phyloP scores from a whole-genome alignment of 306 rosid genomes.

The Malus domestica region ASM211411v1 NC_041803.1:22887001-22887500 shows the following conservation, averaged over 20 bases:
- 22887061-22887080: too few species aligned
- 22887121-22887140: not conserved
- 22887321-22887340: not conserved
- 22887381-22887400: too few species aligned
- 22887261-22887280: constrained; percentile 63
- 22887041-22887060: too few species aligned
- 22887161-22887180: not conserved
- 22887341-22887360: too few species aligned
- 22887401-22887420: too few species aligned
- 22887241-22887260: constrained; percentile 36
- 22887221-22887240: constrained; percentile 54
- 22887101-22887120: not conserved
- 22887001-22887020: constrained; percentile 61
- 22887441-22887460: too few species aligned
- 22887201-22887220: constrained; percentile 52
- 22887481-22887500: too few species aligned
- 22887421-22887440: too few species aligned
- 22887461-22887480: too few species aligned
- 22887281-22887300: not conserved
- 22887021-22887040: not conserved
- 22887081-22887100: not conserved
- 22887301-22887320: not conserved
- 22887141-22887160: not conserved
- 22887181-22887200: constrained; percentile 23
- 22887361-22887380: not conserved